These are phyloP conservation scores for Pilasporangium apinafurcum DNA, from an alignment of 352 stramenopile genomes.

Conservation along the genomic window DNA sequence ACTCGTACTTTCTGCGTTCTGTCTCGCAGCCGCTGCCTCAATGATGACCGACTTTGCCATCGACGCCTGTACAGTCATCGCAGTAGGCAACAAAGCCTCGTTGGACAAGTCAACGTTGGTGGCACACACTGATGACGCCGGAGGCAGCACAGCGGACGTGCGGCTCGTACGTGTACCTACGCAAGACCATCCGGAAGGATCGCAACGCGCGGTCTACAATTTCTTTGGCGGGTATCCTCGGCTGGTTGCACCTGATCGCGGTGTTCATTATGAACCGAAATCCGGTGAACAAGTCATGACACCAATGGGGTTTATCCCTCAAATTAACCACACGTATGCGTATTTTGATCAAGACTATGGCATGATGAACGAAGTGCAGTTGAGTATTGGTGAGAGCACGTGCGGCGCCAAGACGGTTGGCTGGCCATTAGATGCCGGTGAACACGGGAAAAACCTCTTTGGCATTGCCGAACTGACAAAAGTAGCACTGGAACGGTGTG, in stretches of 20 bases:
- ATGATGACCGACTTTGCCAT: too few species aligned
- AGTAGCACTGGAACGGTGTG: conserved; percentile 72
- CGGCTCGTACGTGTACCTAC: conserved; percentile 80
- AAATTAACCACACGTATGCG: conserved; percentile 83
- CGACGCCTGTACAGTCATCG: conserved; percentile 76
- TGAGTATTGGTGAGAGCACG: conserved; percentile 86
- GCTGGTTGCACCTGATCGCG: conserved; percentile 49
- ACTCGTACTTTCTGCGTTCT: too few species aligned
- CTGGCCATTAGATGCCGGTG: conserved; percentile 25
- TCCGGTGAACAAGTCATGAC: conserved; percentile 15
- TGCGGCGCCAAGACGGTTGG: conserved; percentile 56
- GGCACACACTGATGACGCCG: conserved; percentile 62
- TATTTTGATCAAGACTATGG: conserved; percentile 88
- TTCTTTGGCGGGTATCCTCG: conserved; percentile 44
- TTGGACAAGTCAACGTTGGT: conserved; percentile 66
- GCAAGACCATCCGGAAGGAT: conserved; percentile 23
- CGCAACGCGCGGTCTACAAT: conserved; percentile 33
- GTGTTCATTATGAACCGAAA: conserved; percentile 33
- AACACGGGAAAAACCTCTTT: conserved; percentile 64
- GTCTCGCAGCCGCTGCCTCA: too few species aligned
- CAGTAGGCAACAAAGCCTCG: conserved; percentile 49
- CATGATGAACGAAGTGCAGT: conserved; percentile 87
- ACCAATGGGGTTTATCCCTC: conserved; percentile 63
- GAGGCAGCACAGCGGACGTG: conserved; percentile 62
- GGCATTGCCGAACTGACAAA: conserved; percentile 74